These are phyloP conservation scores for Carex arenaria DNA, from an alignment of 202 grass and related monocot species.

Conservation along the genomic window DNA sequence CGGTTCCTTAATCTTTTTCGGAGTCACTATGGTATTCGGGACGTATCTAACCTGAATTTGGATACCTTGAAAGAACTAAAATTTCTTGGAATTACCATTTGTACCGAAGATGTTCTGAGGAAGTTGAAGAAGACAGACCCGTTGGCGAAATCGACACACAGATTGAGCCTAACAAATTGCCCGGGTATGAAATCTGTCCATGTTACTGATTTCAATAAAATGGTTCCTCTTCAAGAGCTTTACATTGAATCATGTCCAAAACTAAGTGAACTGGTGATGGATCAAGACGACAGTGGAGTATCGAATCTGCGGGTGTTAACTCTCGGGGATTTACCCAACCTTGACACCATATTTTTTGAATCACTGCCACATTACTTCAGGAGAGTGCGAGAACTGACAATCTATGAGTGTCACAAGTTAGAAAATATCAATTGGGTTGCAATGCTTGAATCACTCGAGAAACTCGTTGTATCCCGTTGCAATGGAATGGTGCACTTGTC, in stretches of 20 bases:
- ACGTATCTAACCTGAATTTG: constrained; percentile 38
- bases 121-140: constrained; percentile 57
- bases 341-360: constrained; percentile 32
- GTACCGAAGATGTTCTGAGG: constrained; percentile 54
- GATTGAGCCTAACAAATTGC: constrained; percentile 52
- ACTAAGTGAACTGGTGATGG: constrained; percentile 38
- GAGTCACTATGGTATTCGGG: constrained; percentile 8
- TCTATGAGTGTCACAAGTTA: constrained; percentile 46
- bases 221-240: constrained; percentile 48
- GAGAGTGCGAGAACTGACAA: constrained; percentile 46
- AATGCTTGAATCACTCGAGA: constrained; percentile 55
- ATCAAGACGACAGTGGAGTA: constrained; percentile 21
- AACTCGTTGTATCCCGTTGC: constrained; percentile 44
- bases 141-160: constrained; percentile 49
- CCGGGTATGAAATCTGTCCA: constrained; percentile 40
- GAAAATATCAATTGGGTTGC: constrained; percentile 42
- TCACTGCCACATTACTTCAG: constrained; percentile 37
- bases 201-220: constrained; percentile 42
- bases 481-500: constrained; percentile 37
- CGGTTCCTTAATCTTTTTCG: constrained; percentile 23
- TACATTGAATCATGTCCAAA: constrained; percentile 51
- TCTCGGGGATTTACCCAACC: constrained; percentile 36
- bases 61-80: constrained; percentile 32
- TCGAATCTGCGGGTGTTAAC: constrained; percentile 44
- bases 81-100: constrained; percentile 63